Base-by-base conservation (phyloP, 352 stramenopile species). In the Discostella stelligera region DNA sequence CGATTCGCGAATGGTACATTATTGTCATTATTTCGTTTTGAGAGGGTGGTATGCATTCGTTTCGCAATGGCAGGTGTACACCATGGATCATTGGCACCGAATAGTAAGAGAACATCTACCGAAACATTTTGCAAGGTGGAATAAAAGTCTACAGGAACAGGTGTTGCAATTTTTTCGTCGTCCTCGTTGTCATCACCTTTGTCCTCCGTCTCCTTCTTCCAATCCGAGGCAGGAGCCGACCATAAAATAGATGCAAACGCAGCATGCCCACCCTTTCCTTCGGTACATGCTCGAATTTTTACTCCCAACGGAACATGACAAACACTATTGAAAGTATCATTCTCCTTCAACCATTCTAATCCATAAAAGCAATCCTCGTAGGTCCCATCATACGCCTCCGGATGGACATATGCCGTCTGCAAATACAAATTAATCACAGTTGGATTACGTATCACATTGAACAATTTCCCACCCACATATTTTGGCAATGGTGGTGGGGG, bases 181-280 rank as follows among this genome's bases (percentile, higher is more conserved):
- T 0, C 2, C 0, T 48, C 0, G 10, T 21, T n/a, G 55, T 63
- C 32, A 23, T 61, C 55, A 27, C 0, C 32, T 20, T 21, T 18
- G 23, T n/a, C 32, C 9, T 21, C 18, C 7, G 1, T 20, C 3
- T 23, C 27, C 21, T 50, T 23, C 25, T 50, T 27, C 48, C 23
- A 20, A 21, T 56, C 50, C 14, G 77, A 71, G 1, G 86, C 64
- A 16, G 85, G 86, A 23, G 83, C 62, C 23, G 81, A 88, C 74
- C 77, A 91, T 21, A 91, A 48, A 64, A 91, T 91, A 16, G 72
- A 85, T 18, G 86, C 78, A 80, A 91, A 91, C 16, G 86, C 86
- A 3, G 86, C 86, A 71, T 91, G 86, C 20, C 81, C 86, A 27
- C 86, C 86, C 16, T 87, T 77, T 30, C 80, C 72, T 53, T 89